These are phyloP conservation scores for Rhododendron mucronatum DNA, from an alignment of 148 eudicot genomes.

Conservation along the genomic window DNA sequence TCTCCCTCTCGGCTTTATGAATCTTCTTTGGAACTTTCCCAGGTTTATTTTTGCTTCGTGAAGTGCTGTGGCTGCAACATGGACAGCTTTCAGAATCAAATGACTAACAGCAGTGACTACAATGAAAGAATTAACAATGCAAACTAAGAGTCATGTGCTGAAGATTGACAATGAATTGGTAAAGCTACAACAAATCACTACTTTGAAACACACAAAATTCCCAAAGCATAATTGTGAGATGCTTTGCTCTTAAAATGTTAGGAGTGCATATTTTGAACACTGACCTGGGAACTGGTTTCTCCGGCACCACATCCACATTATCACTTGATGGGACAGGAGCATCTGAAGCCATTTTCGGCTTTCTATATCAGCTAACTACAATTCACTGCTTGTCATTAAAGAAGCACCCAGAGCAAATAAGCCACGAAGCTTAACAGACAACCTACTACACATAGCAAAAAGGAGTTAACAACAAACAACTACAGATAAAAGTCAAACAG, in stretches of 20 bases:
- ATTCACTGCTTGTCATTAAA: neutral
- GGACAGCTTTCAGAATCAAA: neutral
- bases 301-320: neutral
- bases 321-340: neutral
- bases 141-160: neutral
- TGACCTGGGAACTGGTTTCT: constrained; percentile 13
- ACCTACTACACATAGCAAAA: neutral
- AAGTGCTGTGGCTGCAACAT: constrained; percentile 22
- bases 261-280: neutral
- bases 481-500: neutral
- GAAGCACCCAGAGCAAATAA: constrained; percentile 1
- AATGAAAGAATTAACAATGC: neutral
- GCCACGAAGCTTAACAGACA: neutral
- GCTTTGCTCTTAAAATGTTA: neutral
- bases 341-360: constrained; percentile 1
- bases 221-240: neutral
- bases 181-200: neutral
- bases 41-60: constrained; percentile 36
- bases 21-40: constrained; percentile 50
- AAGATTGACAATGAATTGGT: neutral
- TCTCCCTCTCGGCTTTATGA: constrained; percentile 77
- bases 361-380: neutral
- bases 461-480: neutral
- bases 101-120: neutral
- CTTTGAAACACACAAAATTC: neutral